Conservation (phyloP, 108 stramenopile species). For the Epipyxis sp. region DNA sequence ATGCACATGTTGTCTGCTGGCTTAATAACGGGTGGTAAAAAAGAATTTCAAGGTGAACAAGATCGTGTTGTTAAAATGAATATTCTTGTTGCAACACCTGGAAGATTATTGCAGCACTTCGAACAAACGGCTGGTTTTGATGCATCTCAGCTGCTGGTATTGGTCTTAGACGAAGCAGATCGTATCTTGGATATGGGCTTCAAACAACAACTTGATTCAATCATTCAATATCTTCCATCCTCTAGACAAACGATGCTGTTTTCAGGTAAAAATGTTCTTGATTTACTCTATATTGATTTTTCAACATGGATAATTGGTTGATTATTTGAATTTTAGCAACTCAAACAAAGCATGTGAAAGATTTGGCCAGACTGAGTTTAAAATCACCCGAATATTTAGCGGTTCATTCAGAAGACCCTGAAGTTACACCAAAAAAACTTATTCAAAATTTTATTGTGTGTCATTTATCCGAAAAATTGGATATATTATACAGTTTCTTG, state of each 20-base stretch:
- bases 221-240: slow-evolving; percentile 80
- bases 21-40: slow-evolving; percentile 90
- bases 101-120: slow-evolving; percentile 91
- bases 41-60: slow-evolving; percentile 87
- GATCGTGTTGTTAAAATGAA: slow-evolving; percentile 71
- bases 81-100: slow-evolving; percentile 92
- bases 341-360: slow-evolving; percentile 68
- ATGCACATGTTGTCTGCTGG: slow-evolving; percentile 86
- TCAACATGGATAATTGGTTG: slow-evolving; percentile 38
- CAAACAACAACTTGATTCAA: slow-evolving; percentile 79
- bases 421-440: slow-evolving; percentile 73
- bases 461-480: slow-evolving; percentile 82
- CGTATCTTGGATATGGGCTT: slow-evolving; percentile 97
- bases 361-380: slow-evolving; percentile 48
- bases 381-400: slow-evolving; percentile 52
- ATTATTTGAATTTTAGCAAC: slow-evolving; percentile 70
- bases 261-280: not conserved
- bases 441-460: slow-evolving; percentile 81
- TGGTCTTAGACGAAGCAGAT: slow-evolving; percentile 98
- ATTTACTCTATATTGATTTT: slow-evolving; percentile 16
- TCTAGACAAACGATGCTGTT: slow-evolving; percentile 11
- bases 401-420: slow-evolving; percentile 44
- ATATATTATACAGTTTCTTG: slow-evolving; percentile 90
- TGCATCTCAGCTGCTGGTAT: slow-evolving; percentile 69
- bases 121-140: slow-evolving; percentile 95